Conservation (phyloP, 305 asterid species). For the Solanum hybrid region DNA sequence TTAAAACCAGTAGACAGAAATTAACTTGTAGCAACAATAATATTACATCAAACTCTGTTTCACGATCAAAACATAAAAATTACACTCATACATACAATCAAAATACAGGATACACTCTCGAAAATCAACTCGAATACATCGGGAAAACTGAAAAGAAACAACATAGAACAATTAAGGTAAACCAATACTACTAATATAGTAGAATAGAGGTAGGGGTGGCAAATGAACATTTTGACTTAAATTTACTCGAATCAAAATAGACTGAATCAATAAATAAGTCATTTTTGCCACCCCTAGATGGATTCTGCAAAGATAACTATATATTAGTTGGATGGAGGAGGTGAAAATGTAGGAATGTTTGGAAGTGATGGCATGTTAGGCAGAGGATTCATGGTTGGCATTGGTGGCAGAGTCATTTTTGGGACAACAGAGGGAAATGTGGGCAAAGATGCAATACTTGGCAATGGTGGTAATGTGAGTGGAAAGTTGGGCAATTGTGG, state of each 20-base stretch:
- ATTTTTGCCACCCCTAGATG: neutral
- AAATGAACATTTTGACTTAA: neutral
- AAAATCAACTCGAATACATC: neutral
- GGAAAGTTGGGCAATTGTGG: constrained; percentile 9
- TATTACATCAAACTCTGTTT: neutral
- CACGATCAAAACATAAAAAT: neutral
- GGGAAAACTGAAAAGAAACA: neutral
- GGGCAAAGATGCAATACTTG: neutral
- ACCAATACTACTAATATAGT: neutral
- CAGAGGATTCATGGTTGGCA: neutral
- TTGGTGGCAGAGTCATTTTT: neutral
- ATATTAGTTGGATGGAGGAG: constrained; percentile 13
- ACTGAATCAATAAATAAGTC: neutral
- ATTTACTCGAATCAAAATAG: neutral
- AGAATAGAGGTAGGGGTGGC: neutral
- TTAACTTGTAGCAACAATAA: neutral
- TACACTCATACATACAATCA: neutral
- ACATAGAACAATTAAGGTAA: neutral
- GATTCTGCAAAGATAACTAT: neutral
- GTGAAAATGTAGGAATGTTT: constrained; percentile 10
- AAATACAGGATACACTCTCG: neutral
- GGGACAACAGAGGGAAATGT: neutral
- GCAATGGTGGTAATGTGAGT: neutral
- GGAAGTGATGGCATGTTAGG: constrained; percentile 1
- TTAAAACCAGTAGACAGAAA: neutral